Conservation (phyloP, 345 rosid genomes). For the Sapria himalayana region DNA sequence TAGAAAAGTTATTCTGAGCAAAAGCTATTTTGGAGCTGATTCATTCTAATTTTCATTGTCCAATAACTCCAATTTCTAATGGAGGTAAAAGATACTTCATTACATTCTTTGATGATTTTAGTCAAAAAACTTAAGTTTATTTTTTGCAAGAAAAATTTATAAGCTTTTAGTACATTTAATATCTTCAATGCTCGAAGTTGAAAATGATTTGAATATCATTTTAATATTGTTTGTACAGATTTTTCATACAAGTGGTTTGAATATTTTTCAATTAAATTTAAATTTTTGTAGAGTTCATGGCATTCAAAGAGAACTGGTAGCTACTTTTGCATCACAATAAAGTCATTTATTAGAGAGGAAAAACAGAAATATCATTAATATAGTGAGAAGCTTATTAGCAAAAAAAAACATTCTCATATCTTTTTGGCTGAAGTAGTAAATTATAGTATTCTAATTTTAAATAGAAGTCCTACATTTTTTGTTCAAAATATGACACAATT, state of each 20-base stretch:
- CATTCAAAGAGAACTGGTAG: background rate
- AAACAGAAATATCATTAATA: background rate
- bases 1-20: background rate
- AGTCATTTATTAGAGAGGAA: background rate
- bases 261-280: background rate
- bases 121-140: background rate
- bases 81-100: constrained; percentile 5
- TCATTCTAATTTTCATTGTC: constrained; percentile 3
- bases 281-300: background rate
- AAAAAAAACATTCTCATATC: background rate
- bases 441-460: background rate
- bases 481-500: too few species aligned
- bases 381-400: background rate
- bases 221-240: too few species aligned
- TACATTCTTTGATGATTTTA: constrained; percentile 6
- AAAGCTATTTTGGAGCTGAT: background rate
- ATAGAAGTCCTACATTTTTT: too few species aligned
- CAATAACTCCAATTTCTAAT: constrained; percentile 1
- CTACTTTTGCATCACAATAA: background rate
- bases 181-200: too few species aligned
- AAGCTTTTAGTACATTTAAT: too few species aligned
- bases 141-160: constrained; percentile 4
- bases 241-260: too few species aligned
- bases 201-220: too few species aligned
- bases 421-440: background rate